These are phyloP conservation scores for Heliamphora pulchella DNA, from an alignment of 179 eudicot species.

Conservation along the genomic window DNA sequence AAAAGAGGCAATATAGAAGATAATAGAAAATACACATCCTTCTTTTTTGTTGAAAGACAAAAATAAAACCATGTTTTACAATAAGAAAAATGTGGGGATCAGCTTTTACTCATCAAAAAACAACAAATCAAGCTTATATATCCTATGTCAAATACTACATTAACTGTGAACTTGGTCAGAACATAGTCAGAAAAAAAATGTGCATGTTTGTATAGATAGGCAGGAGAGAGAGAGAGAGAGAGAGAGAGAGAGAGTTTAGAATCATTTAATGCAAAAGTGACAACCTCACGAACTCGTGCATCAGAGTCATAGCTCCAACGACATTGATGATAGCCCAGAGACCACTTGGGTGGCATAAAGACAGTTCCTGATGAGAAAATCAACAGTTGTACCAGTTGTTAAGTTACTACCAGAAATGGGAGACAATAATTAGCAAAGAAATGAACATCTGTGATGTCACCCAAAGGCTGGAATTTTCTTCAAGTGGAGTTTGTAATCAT, in stretches of 20 bases:
- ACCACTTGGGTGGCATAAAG: slow-evolving; percentile 99
- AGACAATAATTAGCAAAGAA: background rate
- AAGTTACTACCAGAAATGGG: background rate
- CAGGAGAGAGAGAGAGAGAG: background rate
- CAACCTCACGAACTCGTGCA: slow-evolving; percentile 86
- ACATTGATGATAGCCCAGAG: slow-evolving; percentile 92
- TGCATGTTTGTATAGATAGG: background rate
- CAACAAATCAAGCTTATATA: background rate
- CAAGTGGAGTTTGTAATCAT: background rate
- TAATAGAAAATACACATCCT: background rate
- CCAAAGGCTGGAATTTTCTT: slow-evolving; percentile 6
- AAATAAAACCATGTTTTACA: background rate
- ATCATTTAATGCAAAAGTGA: slow-evolving; percentile 9
- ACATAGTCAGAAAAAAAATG: background rate
- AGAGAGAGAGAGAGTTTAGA: background rate
- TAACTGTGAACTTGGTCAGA: background rate
- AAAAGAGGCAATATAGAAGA: background rate
- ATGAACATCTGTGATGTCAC: background rate
- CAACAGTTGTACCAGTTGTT: background rate
- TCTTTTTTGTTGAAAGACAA: background rate
- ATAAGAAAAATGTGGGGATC: background rate
- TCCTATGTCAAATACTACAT: background rate
- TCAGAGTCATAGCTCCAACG: slow-evolving; percentile 91
- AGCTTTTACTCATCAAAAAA: background rate
- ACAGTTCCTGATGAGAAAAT: slow-evolving; percentile 53